Evolutionary conservation across 2,329 filamentous ascomycete genomes (phyloP).

Genomic region (Monosporascus cannonballus): DNA sequence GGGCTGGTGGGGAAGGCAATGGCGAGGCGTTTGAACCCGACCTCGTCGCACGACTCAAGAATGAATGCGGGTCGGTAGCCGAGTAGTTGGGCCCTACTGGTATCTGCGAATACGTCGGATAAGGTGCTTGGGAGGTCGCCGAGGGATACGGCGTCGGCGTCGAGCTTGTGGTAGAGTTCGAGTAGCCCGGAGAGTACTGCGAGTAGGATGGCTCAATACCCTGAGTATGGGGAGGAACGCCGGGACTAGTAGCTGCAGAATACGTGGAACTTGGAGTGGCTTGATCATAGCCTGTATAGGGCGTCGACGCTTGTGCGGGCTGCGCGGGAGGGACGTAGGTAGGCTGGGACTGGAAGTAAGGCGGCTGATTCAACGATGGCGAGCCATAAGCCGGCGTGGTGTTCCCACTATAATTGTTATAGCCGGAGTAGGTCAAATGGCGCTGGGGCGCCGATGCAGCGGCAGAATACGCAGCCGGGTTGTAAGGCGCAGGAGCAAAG

Average conservation of each 20-base stretch:
- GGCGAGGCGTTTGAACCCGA: conserved; percentile 47
- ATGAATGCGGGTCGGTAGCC: conserved; percentile 39
- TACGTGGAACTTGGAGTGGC: conserved; percentile 32
- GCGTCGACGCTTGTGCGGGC: conserved; percentile 21
- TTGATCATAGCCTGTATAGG: conserved; percentile 35
- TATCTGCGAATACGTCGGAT: conserved; percentile 46
- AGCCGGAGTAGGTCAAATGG: conserved; percentile 44
- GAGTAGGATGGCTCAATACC: conserved; percentile 26
- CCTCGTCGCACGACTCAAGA: conserved; percentile 37
- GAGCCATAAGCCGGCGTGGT: conserved; percentile 24
- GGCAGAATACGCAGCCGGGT: conserved; percentile 53
- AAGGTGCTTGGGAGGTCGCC: conserved; percentile 38
- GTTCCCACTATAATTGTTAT: conserved; percentile 33
- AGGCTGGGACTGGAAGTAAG: conserved; percentile 24
- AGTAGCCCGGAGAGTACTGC: conserved; percentile 24
- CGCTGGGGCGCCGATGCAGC: conserved; percentile 39
- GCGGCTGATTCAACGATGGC: conserved; percentile 20
- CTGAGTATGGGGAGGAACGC: conserved; percentile 14
- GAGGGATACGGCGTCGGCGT: conserved; percentile 31
- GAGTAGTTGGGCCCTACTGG: conserved; percentile 46
- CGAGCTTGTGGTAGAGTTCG: conserved; percentile 33
- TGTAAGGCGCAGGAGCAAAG: conserved; percentile 50
- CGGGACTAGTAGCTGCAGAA: conserved; percentile 16
- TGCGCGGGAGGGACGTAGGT: conserved; percentile 20
- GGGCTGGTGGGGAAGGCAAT: conserved; percentile 36